These are phyloP conservation scores for Fusarium virguliforme DNA, from an alignment of 2,329 filamentous ascomycete species.

Conservation along the genomic window DNA sequence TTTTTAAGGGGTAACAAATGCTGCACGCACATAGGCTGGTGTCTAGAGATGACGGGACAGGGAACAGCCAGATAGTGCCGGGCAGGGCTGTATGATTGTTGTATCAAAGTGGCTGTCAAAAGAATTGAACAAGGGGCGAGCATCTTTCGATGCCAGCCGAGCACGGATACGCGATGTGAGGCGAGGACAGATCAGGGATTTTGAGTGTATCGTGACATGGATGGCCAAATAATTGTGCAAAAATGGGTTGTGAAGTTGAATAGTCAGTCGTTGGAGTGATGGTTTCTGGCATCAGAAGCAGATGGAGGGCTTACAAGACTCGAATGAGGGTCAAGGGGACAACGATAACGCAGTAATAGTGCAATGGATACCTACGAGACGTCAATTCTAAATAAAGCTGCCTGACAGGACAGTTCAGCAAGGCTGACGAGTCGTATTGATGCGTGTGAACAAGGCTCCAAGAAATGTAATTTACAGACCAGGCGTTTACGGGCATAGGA, in stretches of 20 bases:
- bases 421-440: background rate
- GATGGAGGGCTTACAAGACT: background rate
- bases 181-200: conserved; percentile 2
- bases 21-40: conserved; percentile 15
- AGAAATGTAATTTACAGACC: background rate
- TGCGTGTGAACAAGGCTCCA: conserved; percentile 1
- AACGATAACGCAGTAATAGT: background rate
- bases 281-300: background rate
- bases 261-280: background rate
- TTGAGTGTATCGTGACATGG: conserved; percentile 9
- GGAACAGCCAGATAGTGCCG: conserved; percentile 16
- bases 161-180: background rate
- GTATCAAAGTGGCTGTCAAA: conserved; percentile 19
- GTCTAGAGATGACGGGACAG: conserved; percentile 11
- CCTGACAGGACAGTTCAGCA: background rate
- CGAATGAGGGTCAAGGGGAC: background rate
- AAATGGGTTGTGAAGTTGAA: background rate
- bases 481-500: background rate
- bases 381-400: background rate
- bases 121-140: conserved; percentile 20
- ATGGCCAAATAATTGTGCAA: background rate
- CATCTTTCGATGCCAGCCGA: conserved; percentile 8
- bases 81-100: conserved; percentile 4
- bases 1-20: conserved; percentile 25
- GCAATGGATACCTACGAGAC: background rate